A percentile compares a stretch with the other conserved stretches of the same genome.
These are phyloP conservation scores for Raphanus sativus DNA, from an alignment of 345 rosid species.

Conservation along the genomic window DNA sequence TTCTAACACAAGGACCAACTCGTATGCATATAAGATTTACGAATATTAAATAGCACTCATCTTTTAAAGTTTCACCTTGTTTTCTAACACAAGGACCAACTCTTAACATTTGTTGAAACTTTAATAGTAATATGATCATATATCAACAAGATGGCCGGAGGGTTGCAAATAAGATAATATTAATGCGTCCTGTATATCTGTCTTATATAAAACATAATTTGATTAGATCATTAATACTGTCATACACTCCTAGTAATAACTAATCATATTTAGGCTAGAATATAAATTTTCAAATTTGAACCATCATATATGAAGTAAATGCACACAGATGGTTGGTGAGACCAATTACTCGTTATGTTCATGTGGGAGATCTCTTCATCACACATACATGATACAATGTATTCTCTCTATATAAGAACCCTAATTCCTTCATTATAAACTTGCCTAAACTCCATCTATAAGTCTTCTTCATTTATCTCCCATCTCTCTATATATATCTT, in stretches of 20 bases:
- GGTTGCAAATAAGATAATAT: neutral
- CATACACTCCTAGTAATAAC: neutral
- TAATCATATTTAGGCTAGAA: neutral
- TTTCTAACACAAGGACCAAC: neutral
- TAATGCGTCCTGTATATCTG: neutral
- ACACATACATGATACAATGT: neutral
- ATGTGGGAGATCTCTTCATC: constrained; percentile 15
- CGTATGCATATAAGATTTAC: neutral
- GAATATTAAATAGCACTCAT: neutral
- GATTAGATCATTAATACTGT: neutral
- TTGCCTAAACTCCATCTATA: constrained; percentile 15
- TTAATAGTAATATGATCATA: neutral
- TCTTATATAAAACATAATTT: neutral
- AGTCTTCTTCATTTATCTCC: constrained; percentile 9
- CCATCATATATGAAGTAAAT: constrained; percentile 24
- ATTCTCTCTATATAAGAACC: constrained; percentile 29
- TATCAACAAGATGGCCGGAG: neutral
- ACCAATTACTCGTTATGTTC: constrained; percentile 25
- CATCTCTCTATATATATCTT: constrained; percentile 10
- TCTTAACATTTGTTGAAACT: neutral
- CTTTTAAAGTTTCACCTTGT: too few relatives aligned
- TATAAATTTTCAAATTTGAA: neutral
- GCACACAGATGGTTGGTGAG: constrained; percentile 36
- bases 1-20: neutral
- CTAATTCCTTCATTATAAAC: constrained; percentile 15